These are phyloP conservation scores for Chrysophaeum taylorii DNA, from an alignment of 352 stramenopile species.

Conservation along the genomic window DNA sequence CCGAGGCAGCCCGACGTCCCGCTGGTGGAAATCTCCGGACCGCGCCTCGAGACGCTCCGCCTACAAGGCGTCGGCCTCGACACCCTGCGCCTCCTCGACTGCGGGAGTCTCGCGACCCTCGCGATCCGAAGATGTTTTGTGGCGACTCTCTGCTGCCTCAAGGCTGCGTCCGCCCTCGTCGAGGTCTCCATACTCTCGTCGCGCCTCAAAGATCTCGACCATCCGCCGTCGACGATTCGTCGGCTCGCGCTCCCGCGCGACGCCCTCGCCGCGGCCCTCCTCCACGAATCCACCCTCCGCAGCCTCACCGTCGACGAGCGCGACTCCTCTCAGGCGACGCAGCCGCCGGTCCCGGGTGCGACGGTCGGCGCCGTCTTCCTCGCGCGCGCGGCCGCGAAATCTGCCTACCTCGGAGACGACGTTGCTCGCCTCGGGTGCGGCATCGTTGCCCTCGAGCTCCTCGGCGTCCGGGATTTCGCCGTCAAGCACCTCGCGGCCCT, in stretches of 20 bases:
- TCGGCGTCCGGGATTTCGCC: neutral
- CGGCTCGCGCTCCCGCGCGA: too few species aligned
- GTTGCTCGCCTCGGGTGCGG: neutral
- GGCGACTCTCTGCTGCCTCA: too few species aligned
- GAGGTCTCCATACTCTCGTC: too few species aligned
- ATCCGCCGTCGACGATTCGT: too few species aligned
- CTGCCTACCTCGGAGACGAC: neutral
- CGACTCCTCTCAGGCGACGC: neutral
- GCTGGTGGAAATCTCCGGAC: too few species aligned
- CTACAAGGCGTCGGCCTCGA: neutral
- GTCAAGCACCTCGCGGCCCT: neutral
- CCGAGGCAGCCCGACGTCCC: too few species aligned
- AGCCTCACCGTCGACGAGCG: neutral
- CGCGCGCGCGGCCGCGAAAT: neutral
- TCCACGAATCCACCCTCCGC: neutral
- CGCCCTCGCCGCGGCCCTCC: conserved; percentile 2
- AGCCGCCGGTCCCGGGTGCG: neutral
- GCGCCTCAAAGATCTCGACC: too few species aligned
- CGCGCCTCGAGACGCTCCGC: neutral
- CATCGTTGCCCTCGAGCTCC: neutral
- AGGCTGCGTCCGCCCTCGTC: too few species aligned
- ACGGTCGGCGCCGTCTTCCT: neutral
- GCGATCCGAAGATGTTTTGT: too few species aligned
- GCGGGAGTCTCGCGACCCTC: too few species aligned
- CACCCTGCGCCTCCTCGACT: neutral